These are phyloP conservation scores for Aspergillus thermomutatus DNA, from an alignment of 2,329 filamentous ascomycete genomes.

Conservation along the genomic window DNA sequence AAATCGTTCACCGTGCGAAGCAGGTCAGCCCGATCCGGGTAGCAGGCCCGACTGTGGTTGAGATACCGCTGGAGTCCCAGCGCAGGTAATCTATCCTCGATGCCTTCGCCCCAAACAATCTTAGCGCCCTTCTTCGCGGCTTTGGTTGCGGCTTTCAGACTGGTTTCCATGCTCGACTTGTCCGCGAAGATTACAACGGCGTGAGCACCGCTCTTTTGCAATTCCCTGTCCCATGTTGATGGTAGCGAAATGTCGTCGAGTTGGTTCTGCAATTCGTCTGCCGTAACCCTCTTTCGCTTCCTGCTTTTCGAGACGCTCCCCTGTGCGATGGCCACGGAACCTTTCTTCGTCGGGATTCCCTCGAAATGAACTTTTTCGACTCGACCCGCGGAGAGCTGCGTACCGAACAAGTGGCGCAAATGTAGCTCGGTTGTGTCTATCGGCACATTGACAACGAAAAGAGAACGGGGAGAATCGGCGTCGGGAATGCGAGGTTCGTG, in stretches of 20 bases:
- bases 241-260: constrained; percentile 64
- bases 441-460: constrained; percentile 90
- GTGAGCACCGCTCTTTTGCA: constrained; percentile 71
- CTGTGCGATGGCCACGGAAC: constrained; percentile 16
- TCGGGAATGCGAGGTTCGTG: constrained; percentile 78
- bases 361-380: constrained; percentile 79
- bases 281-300: constrained; percentile 55
- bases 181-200: constrained; percentile 84
- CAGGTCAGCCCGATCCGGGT: constrained; percentile 65
- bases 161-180: constrained; percentile 69
- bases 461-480: constrained; percentile 68
- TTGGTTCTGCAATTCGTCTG: constrained; percentile 51
- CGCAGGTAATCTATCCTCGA: constrained; percentile 54
- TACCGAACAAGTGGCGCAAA: constrained; percentile 70
- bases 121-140: constrained; percentile 55
- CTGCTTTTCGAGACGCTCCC: constrained; percentile 33
- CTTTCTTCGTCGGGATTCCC: constrained; percentile 35
- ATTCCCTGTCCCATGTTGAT: constrained; percentile 65
- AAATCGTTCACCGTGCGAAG: constrained; percentile 77
- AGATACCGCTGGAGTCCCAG: constrained; percentile 53
- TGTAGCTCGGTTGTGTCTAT: constrained; percentile 76
- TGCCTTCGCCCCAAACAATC: constrained; percentile 66
- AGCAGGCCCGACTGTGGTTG: constrained; percentile 69
- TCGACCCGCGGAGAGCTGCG: constrained; percentile 70
- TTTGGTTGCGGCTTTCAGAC: constrained; percentile 71